Evolutionary conservation across 1,139 yeast species (phyloP).

Genomic region (Suhomyces bolitotheri): DNA sequence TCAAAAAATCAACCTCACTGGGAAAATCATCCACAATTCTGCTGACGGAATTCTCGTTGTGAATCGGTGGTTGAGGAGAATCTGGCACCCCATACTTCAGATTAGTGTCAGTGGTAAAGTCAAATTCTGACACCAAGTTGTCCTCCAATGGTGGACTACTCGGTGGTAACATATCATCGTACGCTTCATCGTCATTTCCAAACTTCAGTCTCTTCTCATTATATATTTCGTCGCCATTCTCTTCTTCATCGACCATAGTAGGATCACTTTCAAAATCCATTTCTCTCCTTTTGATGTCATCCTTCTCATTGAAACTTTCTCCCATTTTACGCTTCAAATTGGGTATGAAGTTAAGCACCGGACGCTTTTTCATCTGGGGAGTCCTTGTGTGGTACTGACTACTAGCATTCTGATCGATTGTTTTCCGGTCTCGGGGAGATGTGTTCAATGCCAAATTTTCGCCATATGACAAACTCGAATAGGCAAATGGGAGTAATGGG

Average conservation of each 20-base stretch:
- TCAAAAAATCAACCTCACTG: slow-evolving; percentile 13
- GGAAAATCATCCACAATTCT: slow-evolving; percentile 9
- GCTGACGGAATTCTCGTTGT: slow-evolving; percentile 3
- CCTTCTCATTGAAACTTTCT: slow-evolving; percentile 48
- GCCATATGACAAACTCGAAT: slow-evolving; percentile 28
- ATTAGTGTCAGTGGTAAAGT: slow-evolving; percentile 23
- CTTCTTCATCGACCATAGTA: slow-evolving; percentile 22
- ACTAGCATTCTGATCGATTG: slow-evolving; percentile 42
- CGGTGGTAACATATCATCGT: slow-evolving; percentile 22
- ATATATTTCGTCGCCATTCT: slow-evolving; percentile 14
- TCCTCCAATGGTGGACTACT: slow-evolving; percentile 35
- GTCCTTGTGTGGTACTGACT: slow-evolving; percentile 37
- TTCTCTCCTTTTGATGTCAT: slow-evolving; percentile 42
- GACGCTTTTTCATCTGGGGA: slow-evolving; percentile 17
- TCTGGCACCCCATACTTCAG: slow-evolving; percentile 26
- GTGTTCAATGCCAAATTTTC: slow-evolving; percentile 32
- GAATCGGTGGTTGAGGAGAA: slow-evolving; percentile 21
- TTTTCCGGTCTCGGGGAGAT: slow-evolving; percentile 36
- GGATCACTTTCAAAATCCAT: slow-evolving; percentile 18
- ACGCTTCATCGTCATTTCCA: neutral
- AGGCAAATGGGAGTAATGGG: slow-evolving; percentile 50
- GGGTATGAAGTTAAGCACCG: slow-evolving; percentile 30
- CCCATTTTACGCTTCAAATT: slow-evolving; percentile 48
- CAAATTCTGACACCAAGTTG: slow-evolving; percentile 31
- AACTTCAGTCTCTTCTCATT: neutral